Conservation (phyloP, 768 basidiomycete species). For the Macrolepiota albuminosa region DNA sequence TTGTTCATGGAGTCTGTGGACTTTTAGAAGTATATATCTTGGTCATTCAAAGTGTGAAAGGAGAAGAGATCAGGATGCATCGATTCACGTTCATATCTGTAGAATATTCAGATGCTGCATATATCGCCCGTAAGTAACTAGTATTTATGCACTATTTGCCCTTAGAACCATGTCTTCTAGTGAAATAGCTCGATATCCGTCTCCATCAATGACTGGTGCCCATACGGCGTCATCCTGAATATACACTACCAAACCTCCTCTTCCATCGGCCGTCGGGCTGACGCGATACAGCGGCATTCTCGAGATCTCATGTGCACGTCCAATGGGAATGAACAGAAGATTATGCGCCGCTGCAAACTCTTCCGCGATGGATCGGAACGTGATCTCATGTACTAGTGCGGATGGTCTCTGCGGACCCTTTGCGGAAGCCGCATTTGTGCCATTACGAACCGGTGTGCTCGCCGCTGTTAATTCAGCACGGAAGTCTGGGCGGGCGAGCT, state of each 20-base stretch:
- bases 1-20: background rate
- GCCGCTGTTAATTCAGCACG: slow-evolving; percentile 37
- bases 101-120: background rate
- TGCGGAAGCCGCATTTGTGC: slow-evolving; percentile 20
- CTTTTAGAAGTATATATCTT: background rate
- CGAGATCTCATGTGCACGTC: slow-evolving; percentile 77
- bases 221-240: slow-evolving; percentile 93
- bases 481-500: slow-evolving; percentile 65
- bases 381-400: slow-evolving; percentile 71
- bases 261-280: slow-evolving; percentile 72
- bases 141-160: slow-evolving; percentile 28
- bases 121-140: background rate
- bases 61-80: background rate
- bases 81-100: background rate
- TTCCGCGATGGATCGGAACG: slow-evolving; percentile 91
- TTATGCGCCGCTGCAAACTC: slow-evolving; percentile 84
- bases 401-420: slow-evolving; percentile 36
- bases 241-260: slow-evolving; percentile 85
- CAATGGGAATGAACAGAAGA: slow-evolving; percentile 84
- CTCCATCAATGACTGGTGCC: slow-evolving; percentile 53
- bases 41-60: background rate
- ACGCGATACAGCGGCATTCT: slow-evolving; percentile 89
- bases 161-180: slow-evolving; percentile 86
- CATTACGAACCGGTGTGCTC: slow-evolving; percentile 21
- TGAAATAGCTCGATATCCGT: slow-evolving; percentile 70